phyloP scores from a whole-genome alignment of 441 rosid species.

The Isatis lusitanica region DNA sequence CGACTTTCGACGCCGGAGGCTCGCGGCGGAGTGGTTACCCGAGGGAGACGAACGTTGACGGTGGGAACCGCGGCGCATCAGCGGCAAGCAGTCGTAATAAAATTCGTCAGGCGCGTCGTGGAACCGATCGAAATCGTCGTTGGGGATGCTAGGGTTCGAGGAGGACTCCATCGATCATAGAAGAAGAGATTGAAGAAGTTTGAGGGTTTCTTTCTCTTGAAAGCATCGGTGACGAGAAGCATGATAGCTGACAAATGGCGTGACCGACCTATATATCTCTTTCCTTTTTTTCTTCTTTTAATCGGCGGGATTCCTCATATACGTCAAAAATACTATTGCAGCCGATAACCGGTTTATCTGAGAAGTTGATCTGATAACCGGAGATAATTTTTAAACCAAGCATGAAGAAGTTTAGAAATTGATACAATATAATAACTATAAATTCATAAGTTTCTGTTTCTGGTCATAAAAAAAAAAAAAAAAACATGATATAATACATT shows the following conservation, averaged over 20 bases:
- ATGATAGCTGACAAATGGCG: conserved; percentile 21
- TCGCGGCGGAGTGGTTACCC: conserved; percentile 24
- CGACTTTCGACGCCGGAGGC: conserved; percentile 45
- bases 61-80: conserved; percentile 33
- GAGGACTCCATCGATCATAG: conserved; percentile 24
- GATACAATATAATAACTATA: too few relatives aligned
- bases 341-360: too few relatives aligned
- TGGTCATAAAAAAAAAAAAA: too few relatives aligned
- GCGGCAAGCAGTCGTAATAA: conserved; percentile 44
- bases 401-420: too few relatives aligned
- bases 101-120: conserved; percentile 62
- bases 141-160: neutral
- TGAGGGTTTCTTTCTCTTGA: neutral
- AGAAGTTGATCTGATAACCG: neutral
- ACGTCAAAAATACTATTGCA: neutral
- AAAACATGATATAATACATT: too few relatives aligned
- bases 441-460: too few relatives aligned
- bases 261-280: neutral
- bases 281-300: neutral
- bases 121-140: conserved; percentile 39
- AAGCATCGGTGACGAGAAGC: conserved; percentile 22
- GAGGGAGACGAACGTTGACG: conserved; percentile 35
- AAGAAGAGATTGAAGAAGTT: conserved; percentile 15
- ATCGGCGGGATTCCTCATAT: neutral
- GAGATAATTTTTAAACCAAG: neutral